These are phyloP conservation scores for Rhododendron ovatum DNA, from an alignment of 148 eudicot genomes.

Conservation along the genomic window DNA sequence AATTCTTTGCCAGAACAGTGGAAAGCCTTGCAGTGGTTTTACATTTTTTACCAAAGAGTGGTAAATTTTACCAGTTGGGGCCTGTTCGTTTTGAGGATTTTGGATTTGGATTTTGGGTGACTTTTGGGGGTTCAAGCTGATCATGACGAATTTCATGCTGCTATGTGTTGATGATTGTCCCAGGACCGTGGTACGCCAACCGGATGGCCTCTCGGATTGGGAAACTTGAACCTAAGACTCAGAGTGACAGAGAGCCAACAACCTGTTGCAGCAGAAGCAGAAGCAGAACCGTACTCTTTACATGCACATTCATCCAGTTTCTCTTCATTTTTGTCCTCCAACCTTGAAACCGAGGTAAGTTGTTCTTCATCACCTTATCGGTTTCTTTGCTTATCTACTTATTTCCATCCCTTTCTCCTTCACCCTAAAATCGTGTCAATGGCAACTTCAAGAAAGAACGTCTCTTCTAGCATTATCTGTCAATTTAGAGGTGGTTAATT, in stretches of 20 bases:
- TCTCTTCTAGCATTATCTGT: neutral
- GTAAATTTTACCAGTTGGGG: neutral
- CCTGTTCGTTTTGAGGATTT: no score
- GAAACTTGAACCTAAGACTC: conserved; percentile 46
- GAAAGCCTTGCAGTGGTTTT: neutral
- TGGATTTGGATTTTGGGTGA: no score
- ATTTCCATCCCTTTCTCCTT: neutral
- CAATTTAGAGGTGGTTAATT: neutral
- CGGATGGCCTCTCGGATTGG: conserved; percentile 72
- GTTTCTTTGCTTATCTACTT: neutral
- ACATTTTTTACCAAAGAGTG: neutral
- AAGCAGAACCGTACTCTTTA: conserved; percentile 5
- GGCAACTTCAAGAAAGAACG: neutral
- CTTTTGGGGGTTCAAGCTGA: neutral
- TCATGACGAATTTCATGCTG: neutral
- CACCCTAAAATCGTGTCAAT: neutral
- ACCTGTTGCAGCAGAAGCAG: conserved; percentile 1
- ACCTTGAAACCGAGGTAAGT: conserved; percentile 61
- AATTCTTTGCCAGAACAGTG: neutral
- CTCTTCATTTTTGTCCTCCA: conserved; percentile 63
- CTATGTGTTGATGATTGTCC: neutral
- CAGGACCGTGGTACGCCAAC: conserved; percentile 21
- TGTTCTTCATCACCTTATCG: neutral
- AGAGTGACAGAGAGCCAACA: conserved; percentile 16
- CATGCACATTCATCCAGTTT: conserved; percentile 37